Evolutionary conservation across 768 basidiomycete genomes (phyloP).

Genomic region (Boletus subparvulus): DNA sequence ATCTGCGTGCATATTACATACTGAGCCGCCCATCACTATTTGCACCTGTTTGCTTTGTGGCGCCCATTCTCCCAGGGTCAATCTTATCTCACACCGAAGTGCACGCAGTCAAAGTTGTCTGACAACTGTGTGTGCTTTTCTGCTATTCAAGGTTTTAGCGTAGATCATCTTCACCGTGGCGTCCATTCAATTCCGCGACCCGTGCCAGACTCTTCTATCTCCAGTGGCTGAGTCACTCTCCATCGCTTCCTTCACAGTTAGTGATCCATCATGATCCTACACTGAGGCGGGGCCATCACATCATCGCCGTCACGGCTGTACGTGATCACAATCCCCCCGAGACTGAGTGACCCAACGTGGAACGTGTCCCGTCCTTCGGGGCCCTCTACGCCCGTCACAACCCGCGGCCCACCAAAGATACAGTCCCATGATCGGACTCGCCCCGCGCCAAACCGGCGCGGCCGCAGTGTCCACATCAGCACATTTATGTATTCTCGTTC

Average conservation of each 20-base stretch:
- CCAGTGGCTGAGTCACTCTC: neutral
- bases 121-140: neutral
- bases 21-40: constrained; percentile 15
- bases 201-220: neutral
- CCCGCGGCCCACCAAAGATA: constrained; percentile 17
- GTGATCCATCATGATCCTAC: neutral
- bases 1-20: constrained; percentile 34
- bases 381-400: constrained; percentile 17
- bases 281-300: constrained; percentile 9
- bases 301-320: constrained; percentile 21
- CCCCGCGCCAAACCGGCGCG: constrained; percentile 9
- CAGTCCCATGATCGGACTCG: constrained; percentile 3
- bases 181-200: too few relatives aligned
- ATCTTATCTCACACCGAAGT: constrained; percentile 31
- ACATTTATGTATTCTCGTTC: constrained; percentile 3
- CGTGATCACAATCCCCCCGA: constrained; percentile 17
- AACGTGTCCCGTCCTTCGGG: constrained; percentile 21
- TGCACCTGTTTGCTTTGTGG: constrained; percentile 27
- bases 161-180: neutral
- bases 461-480: constrained; percentile 12
- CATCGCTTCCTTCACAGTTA: constrained; percentile 1
- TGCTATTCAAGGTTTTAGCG: constrained; percentile 16
- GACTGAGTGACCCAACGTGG: constrained; percentile 15
- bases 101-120: neutral
- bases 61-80: constrained; percentile 27